These are phyloP conservation scores for Sesbania bispinosa DNA, from an alignment of 306 rosid genomes.

Conservation along the genomic window DNA sequence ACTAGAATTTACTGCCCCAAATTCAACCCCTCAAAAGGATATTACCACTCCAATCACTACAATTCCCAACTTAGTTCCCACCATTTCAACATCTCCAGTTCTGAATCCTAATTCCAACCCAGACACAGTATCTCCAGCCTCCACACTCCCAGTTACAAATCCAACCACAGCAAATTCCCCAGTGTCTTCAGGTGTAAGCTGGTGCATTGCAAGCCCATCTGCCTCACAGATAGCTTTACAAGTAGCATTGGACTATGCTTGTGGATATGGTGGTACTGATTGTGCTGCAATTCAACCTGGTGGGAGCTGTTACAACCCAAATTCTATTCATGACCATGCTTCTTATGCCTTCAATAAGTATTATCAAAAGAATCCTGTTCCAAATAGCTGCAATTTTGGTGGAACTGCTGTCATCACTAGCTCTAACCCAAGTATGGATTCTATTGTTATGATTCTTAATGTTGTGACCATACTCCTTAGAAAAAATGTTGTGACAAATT, in stretches of 20 bases:
- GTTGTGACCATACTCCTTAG: too few relatives aligned
- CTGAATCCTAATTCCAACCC: slow-evolving; percentile 59
- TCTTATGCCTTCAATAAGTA: slow-evolving; percentile 72
- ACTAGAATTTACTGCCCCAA: slow-evolving; percentile 20
- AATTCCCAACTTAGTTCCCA: slow-evolving; percentile 58
- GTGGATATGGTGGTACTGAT: slow-evolving; percentile 67
- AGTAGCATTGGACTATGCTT: slow-evolving; percentile 81
- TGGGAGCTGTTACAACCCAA: slow-evolving; percentile 65
- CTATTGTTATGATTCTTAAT: not conserved
- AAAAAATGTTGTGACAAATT: not conserved
- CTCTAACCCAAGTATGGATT: slow-evolving; percentile 70
- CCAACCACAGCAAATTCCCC: slow-evolving; percentile 34
- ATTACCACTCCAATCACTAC: slow-evolving; percentile 80
- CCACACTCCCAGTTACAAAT: slow-evolving; percentile 38
- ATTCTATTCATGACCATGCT: slow-evolving; percentile 52
- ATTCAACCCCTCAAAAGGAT: slow-evolving; percentile 44
- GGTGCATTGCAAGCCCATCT: slow-evolving; percentile 74
- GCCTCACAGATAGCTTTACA: slow-evolving; percentile 54
- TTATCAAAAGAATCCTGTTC: slow-evolving; percentile 68
- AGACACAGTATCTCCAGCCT: slow-evolving; percentile 52
- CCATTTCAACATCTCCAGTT: slow-evolving; percentile 42
- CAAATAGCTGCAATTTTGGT: slow-evolving; percentile 78
- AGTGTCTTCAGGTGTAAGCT: slow-evolving; percentile 41
- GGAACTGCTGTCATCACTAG: slow-evolving; percentile 68
- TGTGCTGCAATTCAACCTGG: slow-evolving; percentile 63